These are phyloP conservation scores for Saxophila tyrrhenica DNA, from an alignment of 495 filamentous ascomycete genomes.

Conservation along the genomic window DNA sequence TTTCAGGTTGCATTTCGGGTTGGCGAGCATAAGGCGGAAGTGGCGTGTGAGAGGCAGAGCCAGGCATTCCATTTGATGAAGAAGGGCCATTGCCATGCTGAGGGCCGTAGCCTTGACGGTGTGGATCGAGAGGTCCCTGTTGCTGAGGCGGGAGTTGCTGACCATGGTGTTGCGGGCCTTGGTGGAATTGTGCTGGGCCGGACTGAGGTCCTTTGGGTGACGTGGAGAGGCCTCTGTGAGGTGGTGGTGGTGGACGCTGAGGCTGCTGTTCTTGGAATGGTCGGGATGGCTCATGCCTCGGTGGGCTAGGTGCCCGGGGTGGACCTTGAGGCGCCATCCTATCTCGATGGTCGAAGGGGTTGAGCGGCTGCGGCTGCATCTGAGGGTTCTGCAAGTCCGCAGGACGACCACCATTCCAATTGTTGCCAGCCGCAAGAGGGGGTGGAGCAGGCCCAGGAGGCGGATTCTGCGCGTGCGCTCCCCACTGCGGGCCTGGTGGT, in stretches of 20 bases:
- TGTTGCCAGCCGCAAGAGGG: conserved; percentile 36
- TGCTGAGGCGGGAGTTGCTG: conserved; percentile 29
- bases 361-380: conserved; percentile 52
- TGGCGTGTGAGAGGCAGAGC: conserved; percentile 26
- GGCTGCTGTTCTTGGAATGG: conserved; percentile 56
- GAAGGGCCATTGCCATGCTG: conserved; percentile 27
- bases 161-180: conserved; percentile 50
- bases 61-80: conserved; percentile 40
- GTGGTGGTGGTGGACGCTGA: conserved; percentile 44
- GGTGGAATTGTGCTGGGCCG: conserved; percentile 51
- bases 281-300: conserved; percentile 53
- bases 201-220: conserved; percentile 50
- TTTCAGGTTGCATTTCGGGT: conserved; percentile 44
- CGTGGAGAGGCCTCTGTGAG: conserved; percentile 41
- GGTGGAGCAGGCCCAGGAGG: conserved; percentile 39
- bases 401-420: conserved; percentile 65
- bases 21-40: conserved; percentile 48
- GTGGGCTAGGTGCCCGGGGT: conserved; percentile 42
- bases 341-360: conserved; percentile 72
- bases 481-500: conserved; percentile 70
- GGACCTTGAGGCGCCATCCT: conserved; percentile 44
- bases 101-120: conserved; percentile 9
- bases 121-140: conserved; percentile 6
- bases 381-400: conserved; percentile 61
- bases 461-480: conserved; percentile 47